Conservation (phyloP, 305 asterid genomes). For the Coffea humblotiana region DNA sequence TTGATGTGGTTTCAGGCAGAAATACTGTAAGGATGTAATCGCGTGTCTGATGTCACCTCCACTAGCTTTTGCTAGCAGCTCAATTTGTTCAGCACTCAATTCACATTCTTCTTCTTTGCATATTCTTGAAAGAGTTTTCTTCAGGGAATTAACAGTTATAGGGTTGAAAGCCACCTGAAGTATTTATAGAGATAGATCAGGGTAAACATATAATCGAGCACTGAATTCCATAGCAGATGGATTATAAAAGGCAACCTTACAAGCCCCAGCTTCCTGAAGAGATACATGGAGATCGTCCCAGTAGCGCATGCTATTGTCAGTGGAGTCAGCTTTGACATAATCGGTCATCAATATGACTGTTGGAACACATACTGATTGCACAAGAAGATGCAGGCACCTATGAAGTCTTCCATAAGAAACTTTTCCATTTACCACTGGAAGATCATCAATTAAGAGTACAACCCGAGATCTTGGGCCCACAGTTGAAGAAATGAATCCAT, state of each 20-base stretch:
- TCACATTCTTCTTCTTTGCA: conserved; percentile 60
- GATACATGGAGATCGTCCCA: conserved; percentile 83
- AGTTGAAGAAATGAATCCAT: conserved; percentile 66
- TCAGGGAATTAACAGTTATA: conserved; percentile 69
- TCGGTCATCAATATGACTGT: conserved; percentile 82
- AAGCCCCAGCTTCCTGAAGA: conserved; percentile 82
- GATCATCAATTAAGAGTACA: conserved; percentile 87
- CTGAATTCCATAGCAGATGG: conserved; percentile 14
- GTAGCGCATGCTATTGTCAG: conserved; percentile 58
- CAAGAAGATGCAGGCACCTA: conserved; percentile 79
- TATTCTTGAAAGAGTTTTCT: conserved; percentile 62
- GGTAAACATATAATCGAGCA: conserved; percentile 19
- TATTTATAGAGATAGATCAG: conserved; percentile 16
- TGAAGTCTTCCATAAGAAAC: conserved; percentile 56
- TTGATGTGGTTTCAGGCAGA: conserved; percentile 58
- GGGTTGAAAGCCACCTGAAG: conserved; percentile 84
- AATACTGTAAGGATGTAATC: conserved; percentile 80
- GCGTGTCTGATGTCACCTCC: conserved; percentile 96
- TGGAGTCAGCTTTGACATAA: conserved; percentile 61
- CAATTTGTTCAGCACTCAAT: conserved; percentile 66
- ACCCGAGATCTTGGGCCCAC: conserved; percentile 37
- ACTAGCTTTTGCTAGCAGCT: conserved; percentile 68
- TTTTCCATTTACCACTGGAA: conserved; percentile 79
- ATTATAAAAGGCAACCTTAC: conserved; percentile 66
- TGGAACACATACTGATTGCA: conserved; percentile 71